These are phyloP conservation scores for Salmacisia buchloeana DNA, from an alignment of 1,284 basidiomycete species.

Conservation along the genomic window DNA sequence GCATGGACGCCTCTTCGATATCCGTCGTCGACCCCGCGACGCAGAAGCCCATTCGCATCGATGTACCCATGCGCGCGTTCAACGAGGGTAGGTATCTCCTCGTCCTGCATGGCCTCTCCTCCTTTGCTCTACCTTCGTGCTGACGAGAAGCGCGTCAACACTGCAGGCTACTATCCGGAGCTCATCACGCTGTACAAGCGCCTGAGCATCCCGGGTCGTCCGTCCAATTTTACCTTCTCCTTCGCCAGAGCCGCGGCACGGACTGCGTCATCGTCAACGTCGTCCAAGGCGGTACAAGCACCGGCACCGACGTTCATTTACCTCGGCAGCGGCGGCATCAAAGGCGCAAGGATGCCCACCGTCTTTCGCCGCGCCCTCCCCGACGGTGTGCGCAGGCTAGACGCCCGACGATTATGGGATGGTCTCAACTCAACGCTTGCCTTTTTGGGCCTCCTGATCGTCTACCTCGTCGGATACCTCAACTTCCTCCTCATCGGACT, in stretches of 20 bases:
- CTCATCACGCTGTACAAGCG: constrained; percentile 34
- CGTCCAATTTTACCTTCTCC: constrained; percentile 40
- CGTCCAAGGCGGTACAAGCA: neutral
- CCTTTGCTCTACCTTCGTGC: neutral
- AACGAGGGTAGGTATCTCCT: constrained; percentile 24
- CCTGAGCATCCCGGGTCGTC: constrained; percentile 23
- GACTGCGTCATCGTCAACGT: neutral
- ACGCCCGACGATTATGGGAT: neutral
- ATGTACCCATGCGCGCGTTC: constrained; percentile 48
- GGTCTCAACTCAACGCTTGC: neutral
- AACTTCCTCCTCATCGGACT: constrained; percentile 29
- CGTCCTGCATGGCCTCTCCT: neutral
- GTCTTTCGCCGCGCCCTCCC: neutral
- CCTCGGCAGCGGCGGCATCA: constrained; percentile 31
- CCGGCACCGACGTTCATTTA: constrained; percentile 29
- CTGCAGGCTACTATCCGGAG: constrained; percentile 42
- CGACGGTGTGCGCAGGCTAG: neutral
- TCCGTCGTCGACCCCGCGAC: constrained; percentile 15
- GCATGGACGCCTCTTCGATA: constrained; percentile 45
- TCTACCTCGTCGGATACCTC: constrained; percentile 35
- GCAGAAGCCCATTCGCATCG: constrained; percentile 22
- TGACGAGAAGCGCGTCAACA: neutral
- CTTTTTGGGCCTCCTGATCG: constrained; percentile 11
- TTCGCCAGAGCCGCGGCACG: constrained; percentile 19
- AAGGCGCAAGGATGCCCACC: constrained; percentile 28